Percentiles rank a stretch among this genome's conserved stretches.
Conservation (phyloP, 1,284 basidiomycete species). For the Trichosporon ovoides region DNA sequence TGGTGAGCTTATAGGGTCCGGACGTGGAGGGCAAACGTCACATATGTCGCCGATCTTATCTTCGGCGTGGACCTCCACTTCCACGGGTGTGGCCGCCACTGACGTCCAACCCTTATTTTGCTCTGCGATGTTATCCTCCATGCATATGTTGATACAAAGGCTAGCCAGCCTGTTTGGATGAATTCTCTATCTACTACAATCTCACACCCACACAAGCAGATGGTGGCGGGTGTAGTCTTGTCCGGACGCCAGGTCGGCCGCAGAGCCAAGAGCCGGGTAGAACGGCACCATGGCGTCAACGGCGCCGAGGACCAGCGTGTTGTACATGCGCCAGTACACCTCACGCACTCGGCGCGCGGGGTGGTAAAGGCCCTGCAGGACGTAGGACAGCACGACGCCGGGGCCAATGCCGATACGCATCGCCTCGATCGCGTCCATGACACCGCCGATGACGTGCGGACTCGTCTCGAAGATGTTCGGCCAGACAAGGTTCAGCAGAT, state of each 20-base stretch:
- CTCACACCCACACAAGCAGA: conserved; percentile 56
- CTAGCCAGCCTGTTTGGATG: conserved; percentile 5
- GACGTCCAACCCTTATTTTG: too few species aligned
- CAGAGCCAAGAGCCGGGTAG: conserved; percentile 81
- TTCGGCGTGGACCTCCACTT: conserved; percentile 1
- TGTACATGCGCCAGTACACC: conserved; percentile 91
- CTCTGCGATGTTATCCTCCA: background rate
- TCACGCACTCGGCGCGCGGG: conserved; percentile 95
- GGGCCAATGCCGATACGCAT: conserved; percentile 95
- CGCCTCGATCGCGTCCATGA: conserved; percentile 93
- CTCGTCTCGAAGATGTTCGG: conserved; percentile 98
- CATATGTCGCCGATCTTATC: conserved; percentile 6
- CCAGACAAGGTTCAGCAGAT: conserved; percentile 98
- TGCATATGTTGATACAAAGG: conserved; percentile 7
- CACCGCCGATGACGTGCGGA: conserved; percentile 94
- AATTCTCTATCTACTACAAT: background rate
- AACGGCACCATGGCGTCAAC: conserved; percentile 84
- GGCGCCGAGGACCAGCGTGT: conserved; percentile 75
- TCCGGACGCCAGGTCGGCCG: conserved; percentile 67
- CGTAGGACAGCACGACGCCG: conserved; percentile 71
- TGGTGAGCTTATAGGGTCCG: background rate
- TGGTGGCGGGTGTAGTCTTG: conserved; percentile 83
- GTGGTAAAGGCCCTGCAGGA: conserved; percentile 88
- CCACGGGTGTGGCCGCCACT: background rate
- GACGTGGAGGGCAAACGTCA: conserved; percentile 2